Evolutionary conservation across 345 rosid genomes (phyloP).

Genomic region (Balakata baccata): DNA sequence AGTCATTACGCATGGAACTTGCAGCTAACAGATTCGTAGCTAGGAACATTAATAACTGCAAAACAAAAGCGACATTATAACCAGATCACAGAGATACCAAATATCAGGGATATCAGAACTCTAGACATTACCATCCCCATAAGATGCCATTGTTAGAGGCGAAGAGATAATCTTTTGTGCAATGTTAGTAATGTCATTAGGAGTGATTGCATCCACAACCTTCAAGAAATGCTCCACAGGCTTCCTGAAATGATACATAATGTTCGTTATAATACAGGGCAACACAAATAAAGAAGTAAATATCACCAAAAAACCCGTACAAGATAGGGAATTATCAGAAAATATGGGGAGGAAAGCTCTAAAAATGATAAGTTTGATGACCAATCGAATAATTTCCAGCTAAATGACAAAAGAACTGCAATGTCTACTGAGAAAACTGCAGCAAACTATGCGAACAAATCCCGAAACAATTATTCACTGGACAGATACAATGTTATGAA

Average conservation of each 20-base stretch:
- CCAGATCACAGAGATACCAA: neutral
- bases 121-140: constrained; percentile 66
- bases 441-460: no score
- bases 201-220: constrained; percentile 57
- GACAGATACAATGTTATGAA: neutral
- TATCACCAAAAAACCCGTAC: neutral
- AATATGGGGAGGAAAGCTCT: neutral
- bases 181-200: constrained; percentile 49
- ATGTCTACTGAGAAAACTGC: no score
- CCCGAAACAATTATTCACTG: no score
- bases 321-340: neutral
- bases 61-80: neutral
- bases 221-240: constrained; percentile 67
- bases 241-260: constrained; percentile 47
- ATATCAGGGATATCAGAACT: neutral
- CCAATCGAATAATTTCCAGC: neutral
- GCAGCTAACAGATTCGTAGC: constrained; percentile 58
- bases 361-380: no score
- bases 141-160: constrained; percentile 82
- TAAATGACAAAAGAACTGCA: neutral
- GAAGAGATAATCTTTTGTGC: constrained; percentile 62
- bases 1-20: constrained; percentile 33
- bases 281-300: neutral
- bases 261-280: neutral
- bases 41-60: constrained; percentile 65